Base-by-base conservation (phyloP, 169 alveolate species). In the Plasmodium malariae region DNA sequence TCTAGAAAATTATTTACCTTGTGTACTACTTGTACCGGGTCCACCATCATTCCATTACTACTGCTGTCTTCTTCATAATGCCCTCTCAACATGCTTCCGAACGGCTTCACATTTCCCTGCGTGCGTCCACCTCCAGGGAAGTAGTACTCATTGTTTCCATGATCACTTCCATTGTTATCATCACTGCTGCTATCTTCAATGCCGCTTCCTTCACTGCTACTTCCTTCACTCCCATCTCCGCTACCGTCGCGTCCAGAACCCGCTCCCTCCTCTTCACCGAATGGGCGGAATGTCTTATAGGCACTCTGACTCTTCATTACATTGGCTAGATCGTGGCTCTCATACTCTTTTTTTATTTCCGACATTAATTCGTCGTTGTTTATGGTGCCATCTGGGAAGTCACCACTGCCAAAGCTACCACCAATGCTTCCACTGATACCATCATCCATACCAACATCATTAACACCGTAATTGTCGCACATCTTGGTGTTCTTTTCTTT, bases 21-120 rank as follows among this genome's bases (percentile, higher is more conserved):
- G 87, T 73, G 95, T 11, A 96, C 97, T 14, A 95, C 89, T 1
- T 94, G 97, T 26, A 95, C 94, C 4, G 97, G 97, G 93, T 94
- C 90, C 88, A 94, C 43, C 91, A 83, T 17, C n/a, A n/a, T n/a
- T n/a, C n/a, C n/a, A n/a, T n/a, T n/a, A n/a, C n/a, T n/a, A 26
- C 83, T 80, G 11, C 86, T 51, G 30, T 92, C 80, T 19, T 88
- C 93, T 7, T 73, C 40, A 26, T 71, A 14, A 0, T 43, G 0
- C 26, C 19, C 21, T 69, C 30, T 26, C 21, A 40, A 14, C 49
- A 28, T 9, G 43, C 80, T 54, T 51, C 74, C 88, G 37, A 21
- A 63, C 26, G 12, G 49, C 21, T 63, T 34, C 32, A 12, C 26
- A 43, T 28, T 24, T 21, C 45, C 21, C 45, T 49, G 28, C 9